Conservation (phyloP, 2,329 filamentous ascomycete genomes). For the Pestalotiopsis sp. region DNA sequence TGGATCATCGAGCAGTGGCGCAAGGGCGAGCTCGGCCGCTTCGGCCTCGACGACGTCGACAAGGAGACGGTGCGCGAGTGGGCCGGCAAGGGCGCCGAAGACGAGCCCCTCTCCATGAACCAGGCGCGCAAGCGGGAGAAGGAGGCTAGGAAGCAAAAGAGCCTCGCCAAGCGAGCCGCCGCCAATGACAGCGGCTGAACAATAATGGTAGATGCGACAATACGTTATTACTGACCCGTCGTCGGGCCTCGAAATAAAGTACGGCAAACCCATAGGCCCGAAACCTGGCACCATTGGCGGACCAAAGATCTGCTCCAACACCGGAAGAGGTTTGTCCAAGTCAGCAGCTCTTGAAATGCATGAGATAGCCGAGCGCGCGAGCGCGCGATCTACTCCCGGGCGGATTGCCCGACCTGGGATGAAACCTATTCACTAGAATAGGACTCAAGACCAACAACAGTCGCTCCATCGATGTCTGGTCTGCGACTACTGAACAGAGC, state of each 20-base stretch:
- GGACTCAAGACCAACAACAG: not conserved
- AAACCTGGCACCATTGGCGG: too few species aligned
- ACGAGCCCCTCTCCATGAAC: slow-evolving; percentile 59
- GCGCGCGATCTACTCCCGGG: too few species aligned
- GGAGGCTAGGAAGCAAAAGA: slow-evolving; percentile 49
- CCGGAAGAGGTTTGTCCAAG: too few species aligned
- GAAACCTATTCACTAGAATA: too few species aligned
- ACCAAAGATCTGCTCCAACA: too few species aligned
- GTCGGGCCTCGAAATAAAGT: too few species aligned
- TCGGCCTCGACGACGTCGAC: slow-evolving; percentile 77
- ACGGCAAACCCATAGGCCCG: too few species aligned
- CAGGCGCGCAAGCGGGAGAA: slow-evolving; percentile 72
- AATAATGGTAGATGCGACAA: not conserved
- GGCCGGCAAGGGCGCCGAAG: slow-evolving; percentile 30
- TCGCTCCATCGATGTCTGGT: not conserved
- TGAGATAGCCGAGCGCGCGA: too few species aligned
- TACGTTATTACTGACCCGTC: not conserved
- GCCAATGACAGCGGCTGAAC: slow-evolving; percentile 14
- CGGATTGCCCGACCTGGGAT: too few species aligned
- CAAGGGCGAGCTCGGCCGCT: slow-evolving; percentile 72
- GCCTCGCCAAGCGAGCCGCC: slow-evolving; percentile 35
- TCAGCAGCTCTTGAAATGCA: too few species aligned
- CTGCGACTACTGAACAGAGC: not conserved
- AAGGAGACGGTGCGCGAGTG: slow-evolving; percentile 53
- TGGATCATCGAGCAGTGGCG: slow-evolving; percentile 86